Evolutionary conservation across 2,329 filamentous ascomycete genomes (phyloP).

Genomic region (Sporothrix pseudoabietina): DNA sequence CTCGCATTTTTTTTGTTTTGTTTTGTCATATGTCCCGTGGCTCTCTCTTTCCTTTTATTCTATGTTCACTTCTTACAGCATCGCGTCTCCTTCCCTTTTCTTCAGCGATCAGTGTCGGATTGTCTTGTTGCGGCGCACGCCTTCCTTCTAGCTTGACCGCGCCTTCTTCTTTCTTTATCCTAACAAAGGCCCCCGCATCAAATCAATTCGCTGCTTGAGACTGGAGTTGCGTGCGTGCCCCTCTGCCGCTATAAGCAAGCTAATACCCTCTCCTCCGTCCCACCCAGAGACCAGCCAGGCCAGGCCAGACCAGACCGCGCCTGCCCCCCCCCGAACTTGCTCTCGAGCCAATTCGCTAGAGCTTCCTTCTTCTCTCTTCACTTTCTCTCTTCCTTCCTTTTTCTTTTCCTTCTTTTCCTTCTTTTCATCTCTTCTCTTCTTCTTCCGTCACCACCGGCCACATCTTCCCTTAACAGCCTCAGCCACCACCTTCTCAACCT

Average conservation of each 20-base stretch:
- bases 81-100: neutral
- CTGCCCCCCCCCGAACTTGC: neutral
- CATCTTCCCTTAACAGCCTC: neutral
- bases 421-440: too few species aligned
- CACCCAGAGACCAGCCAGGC: neutral
- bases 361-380: neutral
- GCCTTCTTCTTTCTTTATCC: constrained; percentile 3
- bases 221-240: neutral
- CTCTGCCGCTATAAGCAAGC: constrained; percentile 23
- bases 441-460: neutral
- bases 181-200: constrained; percentile 10
- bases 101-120: neutral
- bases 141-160: neutral
- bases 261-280: neutral
- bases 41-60: neutral
- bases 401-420: neutral
- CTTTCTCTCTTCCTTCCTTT: neutral
- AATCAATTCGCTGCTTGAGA: constrained; percentile 5
- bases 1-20: neutral
- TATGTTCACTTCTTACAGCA: neutral
- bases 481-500: neutral
- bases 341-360: constrained; percentile 19
- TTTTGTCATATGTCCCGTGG: neutral
- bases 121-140: constrained; percentile 8
- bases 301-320: neutral